Percentiles rank a stretch among this genome's conserved stretches.
phyloP scores from a whole-genome alignment of 192 early-diverging fungal genomes.

The Backusella sp. region DNA sequence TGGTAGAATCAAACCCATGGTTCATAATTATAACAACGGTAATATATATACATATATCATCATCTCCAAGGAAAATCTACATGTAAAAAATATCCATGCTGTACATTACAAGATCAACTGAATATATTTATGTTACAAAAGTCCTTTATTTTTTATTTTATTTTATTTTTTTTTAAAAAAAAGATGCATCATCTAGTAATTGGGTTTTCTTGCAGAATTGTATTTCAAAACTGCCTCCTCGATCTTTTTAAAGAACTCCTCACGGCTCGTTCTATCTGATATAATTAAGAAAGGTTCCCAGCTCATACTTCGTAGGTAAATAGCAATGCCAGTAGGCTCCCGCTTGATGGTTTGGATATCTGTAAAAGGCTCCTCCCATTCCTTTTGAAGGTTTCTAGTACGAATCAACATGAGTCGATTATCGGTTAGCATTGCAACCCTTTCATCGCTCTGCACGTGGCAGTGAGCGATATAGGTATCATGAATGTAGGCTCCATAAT shows the following conservation, averaged over 20 bases:
- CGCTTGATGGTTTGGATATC: slow-evolving; percentile 71
- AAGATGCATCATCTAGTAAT: background rate
- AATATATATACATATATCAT: too few relatives aligned
- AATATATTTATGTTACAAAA: too few relatives aligned
- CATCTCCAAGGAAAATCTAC: too few relatives aligned
- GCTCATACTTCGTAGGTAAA: slow-evolving; percentile 56
- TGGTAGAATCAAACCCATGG: too few relatives aligned
- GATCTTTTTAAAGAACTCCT: slow-evolving; percentile 71
- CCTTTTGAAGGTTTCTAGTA: slow-evolving; percentile 67
- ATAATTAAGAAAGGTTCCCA: slow-evolving; percentile 74
- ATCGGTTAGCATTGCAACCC: slow-evolving; percentile 84
- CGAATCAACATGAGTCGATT: slow-evolving; percentile 73
- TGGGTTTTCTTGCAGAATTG: slow-evolving; percentile 16
- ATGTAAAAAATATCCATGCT: too few relatives aligned
- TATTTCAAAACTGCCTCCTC: slow-evolving; percentile 58
- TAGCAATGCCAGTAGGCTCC: slow-evolving; percentile 69
- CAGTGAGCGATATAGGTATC: slow-evolving; percentile 89
- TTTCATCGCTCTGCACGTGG: slow-evolving; percentile 78
- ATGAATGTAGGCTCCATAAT: slow-evolving; percentile 72
- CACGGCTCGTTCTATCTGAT: slow-evolving; percentile 57
- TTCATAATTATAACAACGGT: too few relatives aligned
- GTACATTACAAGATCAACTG: too few relatives aligned
- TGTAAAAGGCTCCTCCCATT: slow-evolving; percentile 82
- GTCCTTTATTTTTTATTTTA: too few relatives aligned
- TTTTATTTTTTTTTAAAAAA: too few relatives aligned